phyloP scores from a whole-genome alignment of 805 yeast genomes.

The Candida awuae region DNA sequence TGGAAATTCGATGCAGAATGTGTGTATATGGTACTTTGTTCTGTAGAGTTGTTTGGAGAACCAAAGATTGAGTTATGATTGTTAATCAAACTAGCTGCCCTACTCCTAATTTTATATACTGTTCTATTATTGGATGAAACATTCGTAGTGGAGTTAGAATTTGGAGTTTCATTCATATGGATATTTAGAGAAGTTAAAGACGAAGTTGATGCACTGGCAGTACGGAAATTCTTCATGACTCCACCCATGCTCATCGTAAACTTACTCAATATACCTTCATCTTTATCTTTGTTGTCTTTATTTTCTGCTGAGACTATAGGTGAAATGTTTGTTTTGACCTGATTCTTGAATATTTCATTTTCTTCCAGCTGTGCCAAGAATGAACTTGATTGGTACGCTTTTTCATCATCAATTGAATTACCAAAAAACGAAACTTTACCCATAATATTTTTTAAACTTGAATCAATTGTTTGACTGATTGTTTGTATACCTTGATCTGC shows the following conservation, averaged over 20 bases:
- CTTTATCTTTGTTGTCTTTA: slow-evolving; percentile 2
- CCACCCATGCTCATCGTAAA: slow-evolving; percentile 29
- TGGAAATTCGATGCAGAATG: neutral
- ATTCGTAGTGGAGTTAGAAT: neutral
- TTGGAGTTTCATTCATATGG: slow-evolving; percentile 3
- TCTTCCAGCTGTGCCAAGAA: slow-evolving; percentile 25
- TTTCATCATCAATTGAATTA: neutral
- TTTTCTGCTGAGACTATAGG: neutral
- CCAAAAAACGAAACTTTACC: slow-evolving; percentile 24
- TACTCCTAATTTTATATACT: slow-evolving; percentile 19
- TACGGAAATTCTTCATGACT: slow-evolving; percentile 29
- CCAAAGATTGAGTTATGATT: slow-evolving; percentile 16
- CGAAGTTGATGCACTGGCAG: slow-evolving; percentile 28
- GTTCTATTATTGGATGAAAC: neutral
- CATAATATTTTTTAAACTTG: slow-evolving; percentile 27
- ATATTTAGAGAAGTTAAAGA: slow-evolving; percentile 23
- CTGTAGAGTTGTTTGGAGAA: slow-evolving; percentile 2
- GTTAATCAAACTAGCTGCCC: slow-evolving; percentile 29
- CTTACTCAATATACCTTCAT: slow-evolving; percentile 21
- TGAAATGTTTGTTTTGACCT: neutral
- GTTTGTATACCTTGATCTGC: slow-evolving; percentile 31
- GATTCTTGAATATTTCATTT: slow-evolving; percentile 20
- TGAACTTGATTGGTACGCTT: neutral
- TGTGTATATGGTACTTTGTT: slow-evolving; percentile 1
- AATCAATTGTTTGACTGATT: slow-evolving; percentile 30